These are phyloP conservation scores for Eruca vesicaria DNA, from an alignment of 441 rosid species.

Conservation along the genomic window DNA sequence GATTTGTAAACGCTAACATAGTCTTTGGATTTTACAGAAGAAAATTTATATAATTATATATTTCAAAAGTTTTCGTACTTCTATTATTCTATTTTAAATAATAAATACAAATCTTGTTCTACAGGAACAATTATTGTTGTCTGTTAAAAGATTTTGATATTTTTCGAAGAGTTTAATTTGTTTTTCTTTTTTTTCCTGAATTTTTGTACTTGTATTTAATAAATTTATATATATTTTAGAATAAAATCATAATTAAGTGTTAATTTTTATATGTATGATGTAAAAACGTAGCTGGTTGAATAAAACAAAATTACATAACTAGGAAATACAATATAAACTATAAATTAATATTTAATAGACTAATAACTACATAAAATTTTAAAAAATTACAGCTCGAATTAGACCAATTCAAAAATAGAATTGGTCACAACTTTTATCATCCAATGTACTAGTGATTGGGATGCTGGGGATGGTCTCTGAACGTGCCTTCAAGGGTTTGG, in stretches of 20 bases:
- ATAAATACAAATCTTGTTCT: background rate
- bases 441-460: constrained; percentile 62
- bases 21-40: background rate
- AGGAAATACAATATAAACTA: background rate
- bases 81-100: background rate
- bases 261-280: constrained; percentile 13
- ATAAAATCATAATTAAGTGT: constrained; percentile 10
- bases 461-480: constrained; percentile 72
- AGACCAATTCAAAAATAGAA: background rate
- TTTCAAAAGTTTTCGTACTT: background rate
- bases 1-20: background rate
- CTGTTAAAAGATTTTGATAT: background rate
- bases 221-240: constrained; percentile 14
- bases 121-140: background rate
- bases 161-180: background rate
- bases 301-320: background rate
- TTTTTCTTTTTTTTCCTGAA: background rate
- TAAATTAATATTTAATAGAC: background rate
- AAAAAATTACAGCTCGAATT: background rate
- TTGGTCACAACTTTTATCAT: constrained; percentile 56
- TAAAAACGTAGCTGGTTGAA: constrained; percentile 17
- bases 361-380: background rate
- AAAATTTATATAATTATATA: background rate
- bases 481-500: constrained; percentile 71
- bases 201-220: background rate